Evolutionary conservation across 2,329 filamentous ascomycete species (phyloP), one percentile per base, ranked within the genome.

Genomic region (Alternaria arbusti): DNA sequence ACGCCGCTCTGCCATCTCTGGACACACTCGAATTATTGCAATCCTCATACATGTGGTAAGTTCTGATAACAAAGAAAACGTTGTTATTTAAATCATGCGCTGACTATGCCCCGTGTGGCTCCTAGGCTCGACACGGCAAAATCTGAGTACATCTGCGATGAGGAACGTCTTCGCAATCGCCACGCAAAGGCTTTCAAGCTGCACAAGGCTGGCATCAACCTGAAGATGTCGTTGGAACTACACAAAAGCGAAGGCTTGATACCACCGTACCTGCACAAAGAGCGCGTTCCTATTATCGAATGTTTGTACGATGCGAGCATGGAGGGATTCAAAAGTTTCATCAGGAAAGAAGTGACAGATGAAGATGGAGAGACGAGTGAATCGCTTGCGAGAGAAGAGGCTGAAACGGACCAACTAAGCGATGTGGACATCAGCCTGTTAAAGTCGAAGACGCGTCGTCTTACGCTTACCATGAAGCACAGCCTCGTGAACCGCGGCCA

Each of bases 261-360:
- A 44, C 78, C 78, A 7, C 78, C 78, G 0, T 78, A 76, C 54
- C 69, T 79, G 1, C 66, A 76, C 47, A 67, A 70, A 52, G 78
- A 79, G 63, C 65, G 47, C 1, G 43, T 62, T 4, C 77, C 77
- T 3, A 43, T 68, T 11, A 63, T 68, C 6, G 49, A 73, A 1
- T 73, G 67, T 30, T 8, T 78, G 71, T 80, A 74, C 63, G 64
- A 76, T n/a, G 65, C 71, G n/a, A 57, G 63, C 80, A 91, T 92
- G 4, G 54, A 74, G 1, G 76, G 77, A 5, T 79, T 79, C 43
- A 57, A 47, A 9, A 72, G 74, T n/a, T 64, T 67, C 30, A 57
- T 73, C 30, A 36, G 61, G 6, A 63, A 64, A 2, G 36, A 52
- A 10, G 17, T 40, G n/a, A 44, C n/a, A 4, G 8, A 25, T 5